A percentile compares a stretch with the other conserved stretches of the same genome.
phyloP scores from a whole-genome alignment of 495 filamentous ascomycete species.

The Parmelia sp. region DNA sequence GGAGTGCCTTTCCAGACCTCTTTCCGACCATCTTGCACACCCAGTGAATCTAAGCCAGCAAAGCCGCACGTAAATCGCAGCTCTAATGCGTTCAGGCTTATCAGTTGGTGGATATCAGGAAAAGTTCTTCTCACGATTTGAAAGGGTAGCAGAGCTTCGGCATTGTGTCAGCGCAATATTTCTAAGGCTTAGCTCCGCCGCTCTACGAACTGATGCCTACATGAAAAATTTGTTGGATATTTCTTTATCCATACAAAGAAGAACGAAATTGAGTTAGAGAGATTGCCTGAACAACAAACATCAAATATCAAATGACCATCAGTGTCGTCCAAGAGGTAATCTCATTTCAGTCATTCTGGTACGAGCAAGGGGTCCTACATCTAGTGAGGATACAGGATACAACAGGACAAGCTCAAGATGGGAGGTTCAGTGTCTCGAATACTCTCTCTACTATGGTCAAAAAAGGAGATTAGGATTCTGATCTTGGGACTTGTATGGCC shows the following conservation, averaged over 20 bases:
- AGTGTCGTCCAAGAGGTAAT: neutral
- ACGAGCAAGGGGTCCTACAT: neutral
- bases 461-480: slow-evolving; percentile 96
- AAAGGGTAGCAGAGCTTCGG: no score
- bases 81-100: neutral
- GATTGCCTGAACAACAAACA: no score
- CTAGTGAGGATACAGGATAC: neutral
- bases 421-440: slow-evolving; percentile 71
- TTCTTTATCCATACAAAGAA: no score
- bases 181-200: no score
- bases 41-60: neutral
- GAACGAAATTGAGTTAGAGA: no score
- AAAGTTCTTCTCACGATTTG: no score
- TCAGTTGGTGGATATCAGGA: neutral
- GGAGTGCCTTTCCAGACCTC: slow-evolving; percentile 56
- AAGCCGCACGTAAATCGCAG: neutral
- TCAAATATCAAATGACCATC: neutral
- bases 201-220: no score
- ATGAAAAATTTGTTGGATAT: no score
- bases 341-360: neutral
- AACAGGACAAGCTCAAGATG: slow-evolving; percentile 46
- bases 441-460: slow-evolving; percentile 73
- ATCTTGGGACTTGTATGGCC: slow-evolving; percentile 79
- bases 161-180: no score
- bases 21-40: slow-evolving; percentile 53